These are phyloP conservation scores for Botrytis tulipae DNA, from an alignment of 2,329 filamentous ascomycete genomes.

Conservation along the genomic window DNA sequence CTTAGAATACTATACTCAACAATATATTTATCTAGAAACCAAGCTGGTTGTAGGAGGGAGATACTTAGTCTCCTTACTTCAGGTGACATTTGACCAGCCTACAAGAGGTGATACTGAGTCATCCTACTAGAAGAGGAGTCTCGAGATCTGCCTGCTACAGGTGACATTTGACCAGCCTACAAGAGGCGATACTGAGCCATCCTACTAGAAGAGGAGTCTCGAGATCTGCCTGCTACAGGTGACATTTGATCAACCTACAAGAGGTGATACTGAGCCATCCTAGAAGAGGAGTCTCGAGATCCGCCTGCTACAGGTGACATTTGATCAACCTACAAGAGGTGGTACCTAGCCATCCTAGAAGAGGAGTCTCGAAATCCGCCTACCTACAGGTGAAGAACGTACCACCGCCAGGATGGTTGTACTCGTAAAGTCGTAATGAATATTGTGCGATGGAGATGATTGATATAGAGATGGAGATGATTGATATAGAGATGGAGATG, in stretches of 20 bases:
- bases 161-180: too few relatives aligned
- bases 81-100: background rate
- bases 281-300: background rate
- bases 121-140: too few relatives aligned
- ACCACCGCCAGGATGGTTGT: background rate
- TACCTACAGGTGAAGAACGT: background rate
- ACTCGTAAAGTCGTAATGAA: background rate
- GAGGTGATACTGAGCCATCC: background rate
- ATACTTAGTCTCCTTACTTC: background rate
- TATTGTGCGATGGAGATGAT: too few relatives aligned
- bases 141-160: too few relatives aligned
- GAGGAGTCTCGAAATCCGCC: background rate
- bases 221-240: background rate
- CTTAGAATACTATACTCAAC: background rate
- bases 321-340: background rate
- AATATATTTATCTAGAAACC: background rate
- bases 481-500: too few relatives aligned
- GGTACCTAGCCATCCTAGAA: background rate
- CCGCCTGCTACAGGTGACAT: background rate
- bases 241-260: background rate
- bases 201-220: too few relatives aligned
- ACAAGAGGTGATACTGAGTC: too few relatives aligned
- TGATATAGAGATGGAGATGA: too few relatives aligned
- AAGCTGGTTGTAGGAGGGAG: background rate
- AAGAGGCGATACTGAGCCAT: background rate